These are phyloP conservation scores for Cucurbita pepo DNA, from an alignment of 306 rosid species.

Conservation along the genomic window DNA sequence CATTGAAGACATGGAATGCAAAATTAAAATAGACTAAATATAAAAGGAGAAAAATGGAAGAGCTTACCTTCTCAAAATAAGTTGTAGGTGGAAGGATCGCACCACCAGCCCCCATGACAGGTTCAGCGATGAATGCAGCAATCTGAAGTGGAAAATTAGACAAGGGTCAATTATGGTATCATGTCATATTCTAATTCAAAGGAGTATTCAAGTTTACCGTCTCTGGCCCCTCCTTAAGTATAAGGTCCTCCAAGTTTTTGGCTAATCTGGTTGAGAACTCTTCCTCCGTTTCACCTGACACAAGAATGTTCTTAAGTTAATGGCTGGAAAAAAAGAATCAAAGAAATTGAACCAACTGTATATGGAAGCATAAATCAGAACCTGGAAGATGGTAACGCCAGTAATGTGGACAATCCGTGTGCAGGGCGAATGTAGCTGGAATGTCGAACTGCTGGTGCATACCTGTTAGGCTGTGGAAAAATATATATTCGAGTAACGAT, in stretches of 20 bases:
- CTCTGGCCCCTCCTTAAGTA: constrained; percentile 94
- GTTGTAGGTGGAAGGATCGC: constrained; percentile 74
- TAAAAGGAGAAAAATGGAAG: background rate
- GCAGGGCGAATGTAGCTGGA: constrained; percentile 85
- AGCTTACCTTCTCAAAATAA: constrained; percentile 76
- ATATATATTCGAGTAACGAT: constrained; percentile 8
- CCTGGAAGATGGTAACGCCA: constrained; percentile 98
- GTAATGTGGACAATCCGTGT: constrained; percentile 92
- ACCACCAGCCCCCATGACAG: constrained; percentile 98
- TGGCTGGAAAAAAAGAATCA: background rate
- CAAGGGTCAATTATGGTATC: background rate
- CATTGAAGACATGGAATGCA: no score
- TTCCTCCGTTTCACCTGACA: constrained; percentile 86
- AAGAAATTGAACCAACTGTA: background rate
- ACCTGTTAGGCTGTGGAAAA: constrained; percentile 58
- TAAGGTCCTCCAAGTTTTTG: constrained; percentile 68
- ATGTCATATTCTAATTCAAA: constrained; percentile 9
- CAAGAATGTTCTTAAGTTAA: constrained; percentile 10
- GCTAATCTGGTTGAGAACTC: constrained; percentile 88
- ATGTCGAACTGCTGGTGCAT: constrained; percentile 84
- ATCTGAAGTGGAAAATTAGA: constrained; percentile 26
- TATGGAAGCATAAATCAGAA: constrained; percentile 9
- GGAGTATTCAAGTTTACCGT: constrained; percentile 32
- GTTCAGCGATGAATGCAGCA: constrained; percentile 97
- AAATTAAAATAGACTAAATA: background rate